These are phyloP conservation scores for Crithidia expoeki DNA, from an alignment of 208 protist genomes.

Conservation along the genomic window DNA sequence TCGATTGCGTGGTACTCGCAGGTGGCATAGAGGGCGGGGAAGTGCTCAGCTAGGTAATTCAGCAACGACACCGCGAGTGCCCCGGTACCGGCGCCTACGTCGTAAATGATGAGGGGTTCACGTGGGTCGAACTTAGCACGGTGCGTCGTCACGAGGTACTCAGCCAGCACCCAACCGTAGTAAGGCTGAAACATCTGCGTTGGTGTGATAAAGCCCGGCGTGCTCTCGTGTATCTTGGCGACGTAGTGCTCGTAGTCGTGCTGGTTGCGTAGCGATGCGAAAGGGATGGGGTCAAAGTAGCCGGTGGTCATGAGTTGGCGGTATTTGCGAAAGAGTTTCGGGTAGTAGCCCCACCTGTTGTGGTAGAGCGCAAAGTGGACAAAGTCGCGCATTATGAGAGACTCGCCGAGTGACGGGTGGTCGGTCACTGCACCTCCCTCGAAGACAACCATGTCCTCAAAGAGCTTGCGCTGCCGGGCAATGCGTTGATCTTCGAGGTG, in stretches of 20 bases:
- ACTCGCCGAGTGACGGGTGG: slow-evolving; percentile 60
- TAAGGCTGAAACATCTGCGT: slow-evolving; percentile 89
- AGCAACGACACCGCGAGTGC: slow-evolving; percentile 76
- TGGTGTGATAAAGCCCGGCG: slow-evolving; percentile 75
- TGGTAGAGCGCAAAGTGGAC: slow-evolving; percentile 89
- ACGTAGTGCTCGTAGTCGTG: slow-evolving; percentile 85
- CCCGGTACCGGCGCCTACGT: slow-evolving; percentile 87
- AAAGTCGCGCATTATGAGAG: slow-evolving; percentile 88
- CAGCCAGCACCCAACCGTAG: slow-evolving; percentile 87
- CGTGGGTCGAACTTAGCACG: slow-evolving; percentile 84
- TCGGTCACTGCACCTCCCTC: slow-evolving; percentile 81
- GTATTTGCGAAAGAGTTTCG: slow-evolving; percentile 87
- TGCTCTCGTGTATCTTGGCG: slow-evolving; percentile 74
- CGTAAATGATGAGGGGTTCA: slow-evolving; percentile 89
- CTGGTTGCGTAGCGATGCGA: slow-evolving; percentile 76
- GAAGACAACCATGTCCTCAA: slow-evolving; percentile 88
- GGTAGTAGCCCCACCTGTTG: slow-evolving; percentile 89
- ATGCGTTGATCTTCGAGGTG: slow-evolving; percentile 71
- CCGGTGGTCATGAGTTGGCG: slow-evolving; percentile 82
- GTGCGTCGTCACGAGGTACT: slow-evolving; percentile 84
- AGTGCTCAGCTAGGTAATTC: slow-evolving; percentile 87
- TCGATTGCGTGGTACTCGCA: slow-evolving; percentile 90
- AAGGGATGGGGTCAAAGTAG: slow-evolving; percentile 89
- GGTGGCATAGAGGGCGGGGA: slow-evolving; percentile 69
- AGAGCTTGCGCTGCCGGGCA: slow-evolving; percentile 65